These are phyloP conservation scores for Ogataea polymorpha DNA, from an alignment of 805 yeast species.

Conservation along the genomic window DNA sequence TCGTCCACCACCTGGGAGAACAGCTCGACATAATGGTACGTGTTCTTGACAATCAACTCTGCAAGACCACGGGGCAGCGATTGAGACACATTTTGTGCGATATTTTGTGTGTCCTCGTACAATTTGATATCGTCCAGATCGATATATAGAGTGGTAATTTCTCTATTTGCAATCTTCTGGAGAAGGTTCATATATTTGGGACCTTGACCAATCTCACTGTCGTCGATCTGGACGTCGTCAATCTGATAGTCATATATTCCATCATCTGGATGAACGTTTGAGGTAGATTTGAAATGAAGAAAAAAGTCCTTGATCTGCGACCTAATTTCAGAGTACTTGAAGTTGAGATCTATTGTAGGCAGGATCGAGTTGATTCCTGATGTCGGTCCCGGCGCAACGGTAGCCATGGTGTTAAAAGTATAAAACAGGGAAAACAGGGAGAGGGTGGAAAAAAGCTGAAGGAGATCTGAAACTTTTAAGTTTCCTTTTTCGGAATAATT, in stretches of 20 bases:
- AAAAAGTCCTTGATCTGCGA: slow-evolving; percentile 62
- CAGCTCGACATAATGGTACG: slow-evolving; percentile 75
- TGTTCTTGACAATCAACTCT: slow-evolving; percentile 63
- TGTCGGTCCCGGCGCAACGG: slow-evolving; percentile 20
- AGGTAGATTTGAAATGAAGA: slow-evolving; percentile 55
- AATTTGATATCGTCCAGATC: slow-evolving; percentile 81
- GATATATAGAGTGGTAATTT: slow-evolving; percentile 59
- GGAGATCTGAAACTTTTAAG: slow-evolving; percentile 8
- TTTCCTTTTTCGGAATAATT: slow-evolving; percentile 10
- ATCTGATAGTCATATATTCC: slow-evolving; percentile 36
- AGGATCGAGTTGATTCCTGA: slow-evolving; percentile 21
- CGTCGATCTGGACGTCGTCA: slow-evolving; percentile 28
- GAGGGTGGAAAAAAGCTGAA: slow-evolving; percentile 7
- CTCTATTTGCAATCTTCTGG: slow-evolving; percentile 83
- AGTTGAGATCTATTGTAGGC: slow-evolving; percentile 28
- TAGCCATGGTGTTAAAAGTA: slow-evolving; percentile 19
- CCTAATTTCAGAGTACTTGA: slow-evolving; percentile 65
- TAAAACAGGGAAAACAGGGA: neutral
- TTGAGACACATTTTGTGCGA: slow-evolving; percentile 18
- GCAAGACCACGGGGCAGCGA: slow-evolving; percentile 37
- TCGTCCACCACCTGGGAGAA: slow-evolving; percentile 75
- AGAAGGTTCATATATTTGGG: slow-evolving; percentile 75
- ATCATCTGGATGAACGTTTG: slow-evolving; percentile 23
- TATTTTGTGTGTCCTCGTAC: slow-evolving; percentile 51
- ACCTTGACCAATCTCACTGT: slow-evolving; percentile 36